Base-by-base conservation (phyloP, 495 filamentous ascomycete species). In the Penicillium soppii region DNA sequence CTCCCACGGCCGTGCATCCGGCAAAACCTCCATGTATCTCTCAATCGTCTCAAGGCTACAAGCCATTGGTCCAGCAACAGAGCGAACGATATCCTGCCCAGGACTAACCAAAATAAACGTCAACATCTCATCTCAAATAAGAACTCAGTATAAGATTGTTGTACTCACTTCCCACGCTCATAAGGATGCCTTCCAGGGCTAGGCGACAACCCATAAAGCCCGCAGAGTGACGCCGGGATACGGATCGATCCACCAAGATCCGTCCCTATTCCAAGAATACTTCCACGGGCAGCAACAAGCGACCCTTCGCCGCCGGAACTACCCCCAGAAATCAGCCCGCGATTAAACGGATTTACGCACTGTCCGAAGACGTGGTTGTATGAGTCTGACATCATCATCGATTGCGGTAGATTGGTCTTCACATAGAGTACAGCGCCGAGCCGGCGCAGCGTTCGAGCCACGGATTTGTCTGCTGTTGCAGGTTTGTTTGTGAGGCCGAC, bases 191-290 rank as follows among this genome's bases (percentile, higher is more conserved):
- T 72, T 9, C 70, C 74, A 5, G 71, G 68, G 1, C 79, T 87
- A 1, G 88, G 86, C 52, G 80, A 82, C 38, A 88, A 66, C 0
- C 84, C 84, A 65, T 80, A 90, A 1, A 91, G 41, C 4, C 82
- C 85, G 52, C 82, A 78, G 44, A 82, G 75, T 17, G 78, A 79
- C 0, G 88, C 85, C 0, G 88, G 88, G 26, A 74, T 74, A 0
- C 85, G 73, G 52, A 89, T 85, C 4, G 82, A 86, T 4, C 86
- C 85, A 27, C 74, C 86, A 37, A 90, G 79, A 57, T 90, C 86
- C 1, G 82, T 84, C 0, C 85, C 86, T 35, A 90, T 82, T 0
- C 87, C 87, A 0, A 89, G 64, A 23, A 77, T 68, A 27, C 78
- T 82, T 2, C 84, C 85, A 1, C 78, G 62, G 1, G 82, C 65